A percentile compares a stretch with the other conserved stretches of the same genome.
Evolutionary conservation across 352 stramenopile species (phyloP).

Genomic region (Phytophthora syringae): DNA sequence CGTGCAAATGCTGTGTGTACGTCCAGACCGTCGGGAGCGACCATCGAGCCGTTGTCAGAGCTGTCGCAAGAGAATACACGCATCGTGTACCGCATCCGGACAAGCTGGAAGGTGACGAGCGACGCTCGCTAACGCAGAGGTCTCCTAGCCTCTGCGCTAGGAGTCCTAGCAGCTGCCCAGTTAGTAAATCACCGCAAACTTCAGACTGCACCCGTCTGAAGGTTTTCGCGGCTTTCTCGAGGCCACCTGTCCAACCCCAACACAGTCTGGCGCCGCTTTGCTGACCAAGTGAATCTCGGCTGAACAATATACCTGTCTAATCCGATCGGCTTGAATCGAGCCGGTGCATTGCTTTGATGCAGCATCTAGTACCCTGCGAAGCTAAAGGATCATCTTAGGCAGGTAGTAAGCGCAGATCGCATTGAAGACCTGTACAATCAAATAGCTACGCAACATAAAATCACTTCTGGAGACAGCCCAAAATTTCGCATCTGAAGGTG

Average conservation of each 20-base stretch:
- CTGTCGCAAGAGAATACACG: slow-evolving; percentile 7
- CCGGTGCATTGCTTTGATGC: background rate
- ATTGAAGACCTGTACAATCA: slow-evolving; percentile 2
- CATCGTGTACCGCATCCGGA: background rate
- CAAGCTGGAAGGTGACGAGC: slow-evolving; percentile 5
- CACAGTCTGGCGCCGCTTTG: too few species aligned
- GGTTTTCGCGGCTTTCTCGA: background rate
- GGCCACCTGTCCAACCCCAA: background rate
- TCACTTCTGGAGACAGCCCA: slow-evolving; percentile 17
- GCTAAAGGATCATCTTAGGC: background rate
- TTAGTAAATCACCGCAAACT: background rate
- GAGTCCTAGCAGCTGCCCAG: too few species aligned
- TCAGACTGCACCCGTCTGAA: background rate
- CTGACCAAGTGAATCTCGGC: too few species aligned
- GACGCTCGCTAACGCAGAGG: background rate
- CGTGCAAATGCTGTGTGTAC: too few species aligned
- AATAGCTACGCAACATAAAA: too few species aligned
- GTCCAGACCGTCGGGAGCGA: slow-evolving; percentile 16
- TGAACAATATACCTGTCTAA: too few species aligned
- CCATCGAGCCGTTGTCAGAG: slow-evolving; percentile 24
- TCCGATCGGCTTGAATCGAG: too few species aligned
- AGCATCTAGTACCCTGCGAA: background rate
- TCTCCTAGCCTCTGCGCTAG: too few species aligned
- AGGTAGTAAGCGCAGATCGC: background rate
- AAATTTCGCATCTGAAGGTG: slow-evolving; percentile 21